Conservation (phyloP, 768 basidiomycete species). For the Dictyophora rubrovolvata region DNA sequence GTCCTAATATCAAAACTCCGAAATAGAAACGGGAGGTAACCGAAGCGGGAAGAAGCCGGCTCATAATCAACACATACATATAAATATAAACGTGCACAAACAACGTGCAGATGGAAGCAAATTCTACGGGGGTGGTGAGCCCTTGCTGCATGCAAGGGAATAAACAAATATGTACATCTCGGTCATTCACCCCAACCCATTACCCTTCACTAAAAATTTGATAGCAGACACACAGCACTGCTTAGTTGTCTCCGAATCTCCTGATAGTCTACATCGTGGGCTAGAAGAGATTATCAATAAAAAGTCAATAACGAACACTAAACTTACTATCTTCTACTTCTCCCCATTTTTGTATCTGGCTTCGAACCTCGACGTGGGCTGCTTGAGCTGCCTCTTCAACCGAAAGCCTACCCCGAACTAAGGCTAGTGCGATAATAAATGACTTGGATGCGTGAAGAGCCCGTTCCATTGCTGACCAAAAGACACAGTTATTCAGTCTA, state of each 20-base stretch:
- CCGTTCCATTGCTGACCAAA: constrained; percentile 71
- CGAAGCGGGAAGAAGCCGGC: no score
- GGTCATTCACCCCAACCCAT: no score
- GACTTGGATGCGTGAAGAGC: constrained; percentile 86
- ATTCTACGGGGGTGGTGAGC: no score
- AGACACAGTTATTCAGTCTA: background rate
- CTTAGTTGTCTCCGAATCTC: constrained; percentile 83
- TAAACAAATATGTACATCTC: no score
- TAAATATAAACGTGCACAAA: no score
- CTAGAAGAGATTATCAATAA: constrained; percentile 30
- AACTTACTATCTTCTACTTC: constrained; percentile 97
- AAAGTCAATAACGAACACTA: background rate
- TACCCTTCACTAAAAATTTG: background rate
- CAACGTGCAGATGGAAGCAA: no score
- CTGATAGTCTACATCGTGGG: constrained; percentile 96
- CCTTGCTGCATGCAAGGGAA: no score
- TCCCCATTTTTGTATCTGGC: constrained; percentile 97
- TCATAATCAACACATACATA: no score
- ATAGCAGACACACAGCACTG: constrained; percentile 58
- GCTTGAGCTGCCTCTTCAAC: constrained; percentile 81
- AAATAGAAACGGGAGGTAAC: no score
- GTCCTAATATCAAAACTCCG: no score
- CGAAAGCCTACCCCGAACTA: constrained; percentile 65
- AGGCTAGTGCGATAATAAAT: constrained; percentile 76
- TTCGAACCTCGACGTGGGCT: constrained; percentile 85